Evolutionary conservation across 2,329 filamentous ascomycete species (phyloP), one percentile per base, ranked within the genome.

Genomic region (Lachnum nothofagi): DNA sequence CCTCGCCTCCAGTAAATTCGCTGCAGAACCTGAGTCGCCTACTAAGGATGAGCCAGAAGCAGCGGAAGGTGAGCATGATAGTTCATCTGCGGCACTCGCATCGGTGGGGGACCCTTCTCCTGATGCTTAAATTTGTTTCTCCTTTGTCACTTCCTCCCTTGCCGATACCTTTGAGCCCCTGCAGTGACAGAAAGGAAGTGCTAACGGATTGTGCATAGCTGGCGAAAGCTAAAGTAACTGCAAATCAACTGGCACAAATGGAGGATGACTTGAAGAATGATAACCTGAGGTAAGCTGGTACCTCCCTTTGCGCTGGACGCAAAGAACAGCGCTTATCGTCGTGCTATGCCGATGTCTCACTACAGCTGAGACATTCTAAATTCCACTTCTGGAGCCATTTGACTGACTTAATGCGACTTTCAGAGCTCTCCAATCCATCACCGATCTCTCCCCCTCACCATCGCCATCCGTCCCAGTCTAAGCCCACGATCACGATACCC

Each of bases 21-120:
- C 78, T 48, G 66, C 67, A 44, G 64, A 56, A 25, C 40, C 63
- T 43, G 66, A 69, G 34, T 67, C 63, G 34, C 64, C 63, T 42
- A 66, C 63, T 39, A 64, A 62, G 42, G 65, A 67, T 55, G 61
- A 65, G 49, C 59, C 58, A 44, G 60, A 61, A 48, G 60, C 64
- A 78, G 79, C 76, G 78, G 79, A 83, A 79, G 70, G 70, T 65
- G 70, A 71, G 61, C 74, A 78, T 62, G 80, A 84, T 65, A 71
- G 79, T 72, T 80, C 79, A 68, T 83, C 80, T 65, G 72, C 75
- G 65, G 81, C 80, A 68, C 73, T 84, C 70, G 80, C 80, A 71
- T 79, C 77, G 80, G 81, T 85, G 77, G 75, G 81, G 56, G 51
- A 53, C 40, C 60, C 61, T 53, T 62, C 56, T 61, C 58, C 49